These are phyloP conservation scores for Pseudogymnoascus pannorum DNA, from an alignment of 2,329 filamentous ascomycete genomes.

Conservation along the genomic window DNA sequence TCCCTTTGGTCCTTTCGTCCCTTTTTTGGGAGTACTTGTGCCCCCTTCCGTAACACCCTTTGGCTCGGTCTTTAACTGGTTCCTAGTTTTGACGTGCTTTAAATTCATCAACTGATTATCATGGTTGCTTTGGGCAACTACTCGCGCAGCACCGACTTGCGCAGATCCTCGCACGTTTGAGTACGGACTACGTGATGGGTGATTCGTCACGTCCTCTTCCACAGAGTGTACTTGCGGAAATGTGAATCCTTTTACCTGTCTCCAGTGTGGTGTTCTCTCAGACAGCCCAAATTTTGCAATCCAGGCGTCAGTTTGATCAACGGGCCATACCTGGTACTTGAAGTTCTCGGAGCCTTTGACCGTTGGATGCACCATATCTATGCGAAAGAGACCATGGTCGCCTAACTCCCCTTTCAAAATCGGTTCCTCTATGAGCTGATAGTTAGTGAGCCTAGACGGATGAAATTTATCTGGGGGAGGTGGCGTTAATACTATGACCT, in stretches of 20 bases:
- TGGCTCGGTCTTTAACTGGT: background rate
- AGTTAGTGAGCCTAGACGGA: slow-evolving; percentile 21
- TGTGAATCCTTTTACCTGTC: background rate
- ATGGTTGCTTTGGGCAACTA: background rate
- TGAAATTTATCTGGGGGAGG: slow-evolving; percentile 26
- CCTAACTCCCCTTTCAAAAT: slow-evolving; percentile 18
- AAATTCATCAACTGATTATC: background rate
- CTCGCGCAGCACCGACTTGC: background rate
- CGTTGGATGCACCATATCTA: slow-evolving; percentile 25
- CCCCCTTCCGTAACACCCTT: background rate
- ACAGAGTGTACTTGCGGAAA: background rate
- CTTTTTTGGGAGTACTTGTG: background rate
- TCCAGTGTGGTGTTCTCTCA: background rate
- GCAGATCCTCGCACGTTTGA: background rate
- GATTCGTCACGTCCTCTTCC: background rate
- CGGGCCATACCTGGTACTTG: slow-evolving; percentile 24
- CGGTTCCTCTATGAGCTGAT: slow-evolving; percentile 25
- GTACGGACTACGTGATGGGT: background rate
- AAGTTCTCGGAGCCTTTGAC: slow-evolving; percentile 23
- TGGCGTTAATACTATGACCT: slow-evolving; percentile 22
- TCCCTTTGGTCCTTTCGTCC: background rate
- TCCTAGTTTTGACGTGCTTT: background rate
- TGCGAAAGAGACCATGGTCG: slow-evolving; percentile 14
- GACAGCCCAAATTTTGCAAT: slow-evolving; percentile 14
- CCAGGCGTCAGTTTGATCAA: slow-evolving; percentile 19